Evolutionary conservation across 129 eudicot species (phyloP), one percentile per base, ranked within the genome.

Genomic region (Sambucus nigra): DNA sequence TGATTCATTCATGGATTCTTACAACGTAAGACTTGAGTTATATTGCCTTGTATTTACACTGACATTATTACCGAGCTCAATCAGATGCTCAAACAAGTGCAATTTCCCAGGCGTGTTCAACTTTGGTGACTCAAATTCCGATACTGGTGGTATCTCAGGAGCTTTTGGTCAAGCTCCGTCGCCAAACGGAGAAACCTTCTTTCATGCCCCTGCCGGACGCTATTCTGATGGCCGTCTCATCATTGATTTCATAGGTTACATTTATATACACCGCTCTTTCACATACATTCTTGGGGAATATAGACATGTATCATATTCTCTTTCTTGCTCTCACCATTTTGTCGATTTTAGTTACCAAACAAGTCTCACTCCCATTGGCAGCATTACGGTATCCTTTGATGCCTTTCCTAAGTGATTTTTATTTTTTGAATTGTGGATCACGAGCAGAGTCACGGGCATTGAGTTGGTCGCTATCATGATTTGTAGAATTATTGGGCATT

Each of bases 51-150:
- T 60, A 22, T 24, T 50, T 20, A 24, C 9, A 3, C 46, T 73
- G 14, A 62, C 66, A 27, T 32, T 73, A 6, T 49, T 67, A 28
- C 59, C 51, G 17, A 25, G 51, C 8, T 26, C 53, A 17, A 51
- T 44, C 51, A 61, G 25, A 10, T 55, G 65, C 5, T 41, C 45
- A 45, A 49, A 73, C 26, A 67, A 51, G 5, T 77, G 83, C 39
- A 25, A 59, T 21, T 72, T 72, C 28, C 66, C 83, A 21, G 83
- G 79, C 0, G 25, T 72, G 20, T 77, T 68, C 16, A 77, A 77
- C 83, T 77, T 77, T 61, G 83, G 83, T 8, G 83, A 79, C 56
- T 79, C 86, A 2, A 79, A 79, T 45, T 79, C 86, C 13, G 86
- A 79, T 47, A 79, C 86, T 8, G 86, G 86, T 25, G 81, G 70